A percentile compares a stretch with the other conserved stretches of the same genome.
These are phyloP conservation scores for Brassica nigra DNA, from an alignment of 345 rosid species.

Conservation along the genomic window DNA sequence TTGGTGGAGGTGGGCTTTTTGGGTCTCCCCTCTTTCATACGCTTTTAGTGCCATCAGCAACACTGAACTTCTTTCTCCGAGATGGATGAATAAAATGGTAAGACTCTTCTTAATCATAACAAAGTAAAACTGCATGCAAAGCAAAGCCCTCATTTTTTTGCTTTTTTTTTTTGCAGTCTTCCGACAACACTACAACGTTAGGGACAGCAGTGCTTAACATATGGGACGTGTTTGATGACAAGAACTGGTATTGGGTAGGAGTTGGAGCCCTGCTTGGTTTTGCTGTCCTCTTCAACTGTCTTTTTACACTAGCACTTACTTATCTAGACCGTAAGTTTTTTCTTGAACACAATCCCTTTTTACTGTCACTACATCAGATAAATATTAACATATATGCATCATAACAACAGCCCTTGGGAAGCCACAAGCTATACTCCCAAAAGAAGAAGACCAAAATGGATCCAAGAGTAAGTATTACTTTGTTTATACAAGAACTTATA, in stretches of 20 bases:
- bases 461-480: slow-evolving; percentile 11
- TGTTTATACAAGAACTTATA: not conserved
- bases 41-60: slow-evolving; percentile 53
- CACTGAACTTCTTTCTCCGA: slow-evolving; percentile 58
- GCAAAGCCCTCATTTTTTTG: not conserved
- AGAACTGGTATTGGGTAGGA: slow-evolving; percentile 90
- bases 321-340: slow-evolving; percentile 68
- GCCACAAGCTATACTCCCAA: slow-evolving; percentile 64
- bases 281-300: slow-evolving; percentile 64
- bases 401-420: slow-evolving; percentile 63
- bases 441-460: slow-evolving; percentile 35
- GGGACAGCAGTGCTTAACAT: slow-evolving; percentile 59
- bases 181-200: slow-evolving; percentile 50
- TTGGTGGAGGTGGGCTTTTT: slow-evolving; percentile 72
- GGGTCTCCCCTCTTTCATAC: slow-evolving; percentile 66
- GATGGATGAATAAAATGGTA: slow-evolving; percentile 54
- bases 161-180: slow-evolving; percentile 44
- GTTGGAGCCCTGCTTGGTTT: slow-evolving; percentile 65
- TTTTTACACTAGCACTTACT: slow-evolving; percentile 68
- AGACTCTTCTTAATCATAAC: not conserved
- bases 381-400: slow-evolving; percentile 10
- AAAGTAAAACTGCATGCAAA: not conserved
- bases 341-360: not conserved
- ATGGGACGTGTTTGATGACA: slow-evolving; percentile 53
- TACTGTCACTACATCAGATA: not conserved